phyloP scores from a whole-genome alignment of 163 green algal genomes.

The Volvox carteri region DNA sequence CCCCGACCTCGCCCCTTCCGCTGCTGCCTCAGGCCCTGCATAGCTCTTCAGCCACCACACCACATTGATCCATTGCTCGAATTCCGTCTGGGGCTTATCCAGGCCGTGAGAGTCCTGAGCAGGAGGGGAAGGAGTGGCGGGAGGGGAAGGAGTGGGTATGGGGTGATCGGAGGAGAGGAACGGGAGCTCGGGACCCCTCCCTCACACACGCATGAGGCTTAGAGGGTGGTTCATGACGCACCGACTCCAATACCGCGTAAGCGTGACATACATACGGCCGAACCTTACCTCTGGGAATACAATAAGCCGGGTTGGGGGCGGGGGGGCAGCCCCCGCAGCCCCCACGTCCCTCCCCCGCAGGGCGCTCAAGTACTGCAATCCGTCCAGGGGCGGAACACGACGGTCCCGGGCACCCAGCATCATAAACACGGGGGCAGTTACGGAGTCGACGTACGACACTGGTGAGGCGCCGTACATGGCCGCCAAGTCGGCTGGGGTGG shows the following conservation, averaged over 20 bases:
- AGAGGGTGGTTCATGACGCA: no score
- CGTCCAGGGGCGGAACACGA: constrained; percentile 72
- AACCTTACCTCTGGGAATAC: constrained; percentile 49
- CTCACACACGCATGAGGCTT: no score
- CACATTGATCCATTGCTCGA: constrained; percentile 90
- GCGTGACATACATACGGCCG: no score
- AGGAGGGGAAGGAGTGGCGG: not conserved
- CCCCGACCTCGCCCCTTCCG: not conserved
- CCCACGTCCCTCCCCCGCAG: constrained; percentile 63
- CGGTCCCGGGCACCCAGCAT: constrained; percentile 89
- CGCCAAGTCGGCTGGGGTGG: constrained; percentile 78
- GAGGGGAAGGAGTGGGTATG: not conserved
- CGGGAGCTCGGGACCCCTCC: no score
- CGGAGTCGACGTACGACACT: constrained; percentile 78
- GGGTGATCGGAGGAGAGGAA: not conserved
- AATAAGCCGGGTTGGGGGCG: constrained; percentile 28
- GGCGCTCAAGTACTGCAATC: constrained; percentile 76
- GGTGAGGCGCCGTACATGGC: constrained; percentile 82
- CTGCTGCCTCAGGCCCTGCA: not conserved
- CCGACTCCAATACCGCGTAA: no score
- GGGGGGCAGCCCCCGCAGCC: not conserved
- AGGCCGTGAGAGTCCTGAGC: constrained; percentile 91
- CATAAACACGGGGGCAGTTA: constrained; percentile 86
- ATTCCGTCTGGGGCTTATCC: constrained; percentile 95
- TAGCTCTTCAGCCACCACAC: constrained; percentile 87